These are phyloP conservation scores for Epichloe sibirici DNA, from an alignment of 2,329 filamentous ascomycete genomes.

Conservation along the genomic window DNA sequence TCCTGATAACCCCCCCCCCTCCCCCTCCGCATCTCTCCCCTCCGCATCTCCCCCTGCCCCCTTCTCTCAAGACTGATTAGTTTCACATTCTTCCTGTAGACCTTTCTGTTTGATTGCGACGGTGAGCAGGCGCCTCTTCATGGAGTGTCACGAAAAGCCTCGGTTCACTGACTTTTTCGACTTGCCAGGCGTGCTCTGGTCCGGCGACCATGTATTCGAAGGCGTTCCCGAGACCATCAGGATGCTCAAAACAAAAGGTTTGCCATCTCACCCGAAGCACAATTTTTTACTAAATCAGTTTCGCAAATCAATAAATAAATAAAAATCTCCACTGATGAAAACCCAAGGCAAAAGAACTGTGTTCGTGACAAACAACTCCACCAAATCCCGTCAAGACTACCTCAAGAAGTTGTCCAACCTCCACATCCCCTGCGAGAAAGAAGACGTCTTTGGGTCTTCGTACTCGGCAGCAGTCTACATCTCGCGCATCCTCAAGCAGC, in stretches of 20 bases:
- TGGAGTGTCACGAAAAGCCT: not conserved
- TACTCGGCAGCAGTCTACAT: constrained; percentile 97
- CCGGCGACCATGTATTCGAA: constrained; percentile 79
- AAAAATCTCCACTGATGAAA: not conserved
- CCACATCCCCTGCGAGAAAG: constrained; percentile 65
- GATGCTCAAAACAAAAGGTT: constrained; percentile 70
- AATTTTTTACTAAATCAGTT: too few relatives aligned
- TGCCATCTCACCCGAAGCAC: not conserved
- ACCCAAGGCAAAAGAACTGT: constrained; percentile 71
- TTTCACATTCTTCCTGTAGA: constrained; percentile 5
- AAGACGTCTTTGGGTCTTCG: constrained; percentile 92
- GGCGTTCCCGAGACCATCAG: constrained; percentile 76
- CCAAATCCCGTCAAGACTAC: constrained; percentile 87
- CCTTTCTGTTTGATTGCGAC: constrained; percentile 92
- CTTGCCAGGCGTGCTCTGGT: constrained; percentile 78
- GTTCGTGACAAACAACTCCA: constrained; percentile 98
- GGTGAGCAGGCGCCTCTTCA: constrained; percentile 40
- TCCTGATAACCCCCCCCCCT: not conserved
- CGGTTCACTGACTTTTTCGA: constrained; percentile 6
- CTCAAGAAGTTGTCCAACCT: constrained; percentile 77
- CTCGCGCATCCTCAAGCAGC: constrained; percentile 74
- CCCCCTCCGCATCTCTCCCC: not conserved
- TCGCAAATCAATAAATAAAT: not conserved
- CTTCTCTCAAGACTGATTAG: not conserved
- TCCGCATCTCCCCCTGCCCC: not conserved